Conservation (phyloP, 352 stramenopile genomes). For the Globisporangium barbulae region DNA sequence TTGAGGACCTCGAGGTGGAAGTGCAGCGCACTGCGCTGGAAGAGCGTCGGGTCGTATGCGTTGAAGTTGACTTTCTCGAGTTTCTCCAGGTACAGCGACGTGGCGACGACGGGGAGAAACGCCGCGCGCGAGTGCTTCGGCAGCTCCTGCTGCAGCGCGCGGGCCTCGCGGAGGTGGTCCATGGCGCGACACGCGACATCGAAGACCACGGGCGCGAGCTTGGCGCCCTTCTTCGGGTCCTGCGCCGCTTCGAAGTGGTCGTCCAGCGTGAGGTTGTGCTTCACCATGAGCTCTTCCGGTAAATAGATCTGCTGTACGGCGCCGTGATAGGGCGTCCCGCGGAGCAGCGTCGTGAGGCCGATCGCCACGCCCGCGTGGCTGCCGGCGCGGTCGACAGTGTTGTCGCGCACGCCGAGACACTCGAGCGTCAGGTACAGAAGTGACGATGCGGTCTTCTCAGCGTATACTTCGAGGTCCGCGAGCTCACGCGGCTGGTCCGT, state of each 20-base stretch:
- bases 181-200: conserved; percentile 84
- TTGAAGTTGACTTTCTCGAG: conserved; percentile 82
- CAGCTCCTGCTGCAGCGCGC: conserved; percentile 50
- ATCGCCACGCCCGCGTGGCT: conserved; percentile 84
- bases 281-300: conserved; percentile 73
- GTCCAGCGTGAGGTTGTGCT: conserved; percentile 55
- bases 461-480: conserved; percentile 78
- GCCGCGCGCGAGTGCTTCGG: conserved; percentile 47
- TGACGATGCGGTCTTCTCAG: conserved; percentile 87
- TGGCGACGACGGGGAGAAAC: conserved; percentile 71
- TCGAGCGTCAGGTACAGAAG: conserved; percentile 90
- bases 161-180: conserved; percentile 76
- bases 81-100: conserved; percentile 55
- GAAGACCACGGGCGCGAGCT: conserved; percentile 83
- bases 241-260: conserved; percentile 59
- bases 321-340: conserved; percentile 68
- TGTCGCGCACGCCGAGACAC: conserved; percentile 71
- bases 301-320: conserved; percentile 74
- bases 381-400: conserved; percentile 71
- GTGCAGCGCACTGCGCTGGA: conserved; percentile 48
- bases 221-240: conserved; percentile 54
- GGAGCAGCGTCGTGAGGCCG: conserved; percentile 81
- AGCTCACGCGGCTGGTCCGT: conserved; percentile 69
- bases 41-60: conserved; percentile 56
- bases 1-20: conserved; percentile 76